Evolutionary conservation across 179 eudicot species (phyloP), one percentile per base, ranked within the genome.

Genomic region (Patellifolia procumbens): DNA sequence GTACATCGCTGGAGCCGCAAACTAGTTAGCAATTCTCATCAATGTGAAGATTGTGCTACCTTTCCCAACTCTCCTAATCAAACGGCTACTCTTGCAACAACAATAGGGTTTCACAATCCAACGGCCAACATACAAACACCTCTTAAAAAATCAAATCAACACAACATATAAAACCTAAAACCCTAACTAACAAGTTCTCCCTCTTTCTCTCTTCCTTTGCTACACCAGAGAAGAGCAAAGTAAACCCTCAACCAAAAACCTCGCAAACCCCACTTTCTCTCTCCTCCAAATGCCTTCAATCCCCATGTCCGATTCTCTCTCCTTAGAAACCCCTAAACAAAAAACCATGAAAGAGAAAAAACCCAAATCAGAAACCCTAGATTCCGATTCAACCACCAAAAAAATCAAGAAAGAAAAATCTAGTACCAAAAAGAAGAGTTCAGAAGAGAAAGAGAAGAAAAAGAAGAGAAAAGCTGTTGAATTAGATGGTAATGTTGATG

Each of bases 391-490:
- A 7, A 12, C 51, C 62, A 74, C 80, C 73, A 74, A 82, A 73
- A 86, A 83, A 65, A 76, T 74, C 15, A 84, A 79, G 81, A 86
- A 89, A 73, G 74, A 86, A 70, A 79, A 85, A 72, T 83, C 78
- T 39, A 61, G 74, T 5, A 20, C 5, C 3, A 53, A 53, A 7
- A 22, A n/a, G 59, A 78, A 74, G 58, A 39, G 65, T 48, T 73
- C 68, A 74, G 83, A 74, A 55, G 55, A 81, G 29, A 77, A 81
- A 43, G 75, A 81, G 74, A 83, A 85, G 77, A 85, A 88, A 56
- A 85, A 82, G 85, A 89, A 90, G 77, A 68, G 91, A 19, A 89
- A 89, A 74, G 79, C 81, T 15, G 31, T 70, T 29, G 89, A 83
- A 56, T 72, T 89, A 5, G 83, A 69, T 1, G 79, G 70, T 24